phyloP scores from a whole-genome alignment of 1,284 basidiomycete genomes.

The Moniliophthora roreri region DNA sequence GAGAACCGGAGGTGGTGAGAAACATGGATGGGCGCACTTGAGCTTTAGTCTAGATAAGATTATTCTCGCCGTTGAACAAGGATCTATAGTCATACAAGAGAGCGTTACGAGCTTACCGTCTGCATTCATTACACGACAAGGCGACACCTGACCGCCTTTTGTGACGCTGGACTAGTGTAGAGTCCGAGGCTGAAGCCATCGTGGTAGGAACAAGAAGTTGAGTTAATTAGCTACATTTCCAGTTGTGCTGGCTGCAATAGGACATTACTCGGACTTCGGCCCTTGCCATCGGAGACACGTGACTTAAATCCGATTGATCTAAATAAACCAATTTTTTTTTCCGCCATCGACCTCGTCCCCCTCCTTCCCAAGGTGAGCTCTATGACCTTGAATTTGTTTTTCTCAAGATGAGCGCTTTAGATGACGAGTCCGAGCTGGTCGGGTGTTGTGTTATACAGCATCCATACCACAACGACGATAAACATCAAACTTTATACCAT shows the following conservation, averaged over 20 bases:
- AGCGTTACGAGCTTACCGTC: slow-evolving; percentile 39
- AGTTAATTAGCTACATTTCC: too few species aligned
- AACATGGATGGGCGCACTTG: slow-evolving; percentile 40
- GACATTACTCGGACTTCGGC: too few species aligned
- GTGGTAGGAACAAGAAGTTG: slow-evolving; percentile 16
- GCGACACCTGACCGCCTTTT: slow-evolving; percentile 47
- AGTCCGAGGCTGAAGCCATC: slow-evolving; percentile 23
- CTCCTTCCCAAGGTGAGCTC: slow-evolving; percentile 24
- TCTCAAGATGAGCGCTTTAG: slow-evolving; percentile 68
- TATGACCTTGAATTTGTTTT: slow-evolving; percentile 16
- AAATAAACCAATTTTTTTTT: too few species aligned
- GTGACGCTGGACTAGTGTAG: slow-evolving; percentile 41
- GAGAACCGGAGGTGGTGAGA: slow-evolving; percentile 15
- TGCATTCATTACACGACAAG: slow-evolving; percentile 62
- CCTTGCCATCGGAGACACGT: too few species aligned
- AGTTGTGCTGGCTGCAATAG: too few species aligned
- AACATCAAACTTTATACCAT: slow-evolving; percentile 69
- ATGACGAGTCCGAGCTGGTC: slow-evolving; percentile 85
- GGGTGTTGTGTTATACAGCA: slow-evolving; percentile 61
- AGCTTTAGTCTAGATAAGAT: slow-evolving; percentile 52
- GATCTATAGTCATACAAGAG: slow-evolving; percentile 7
- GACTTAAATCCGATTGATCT: too few species aligned
- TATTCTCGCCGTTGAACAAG: slow-evolving; percentile 6
- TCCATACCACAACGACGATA: slow-evolving; percentile 61
- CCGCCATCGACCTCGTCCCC: too few species aligned